Evolutionary conservation across 257 asterid species (phyloP).

Genomic region (Solanum chmielewskii): DNA sequence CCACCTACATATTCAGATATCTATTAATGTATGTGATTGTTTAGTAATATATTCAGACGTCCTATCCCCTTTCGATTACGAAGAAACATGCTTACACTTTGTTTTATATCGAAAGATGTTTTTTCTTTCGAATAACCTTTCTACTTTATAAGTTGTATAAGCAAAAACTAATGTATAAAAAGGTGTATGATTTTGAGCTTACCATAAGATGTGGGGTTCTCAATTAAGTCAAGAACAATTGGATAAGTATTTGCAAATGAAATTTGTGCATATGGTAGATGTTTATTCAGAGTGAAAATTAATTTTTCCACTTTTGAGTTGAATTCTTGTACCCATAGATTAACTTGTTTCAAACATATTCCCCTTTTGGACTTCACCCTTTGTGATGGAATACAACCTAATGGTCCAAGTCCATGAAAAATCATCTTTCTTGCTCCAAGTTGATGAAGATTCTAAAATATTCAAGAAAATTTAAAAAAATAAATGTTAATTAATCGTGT

Average conservation of each 20-base stretch:
- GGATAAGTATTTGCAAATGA: constrained; percentile 52
- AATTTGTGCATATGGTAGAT: constrained; percentile 47
- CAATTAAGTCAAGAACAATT: constrained; percentile 46
- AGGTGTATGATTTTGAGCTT: neutral
- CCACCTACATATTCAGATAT: rapidly evolving
- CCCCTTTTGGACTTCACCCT: constrained; percentile 45
- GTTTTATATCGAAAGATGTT: too few relatives aligned
- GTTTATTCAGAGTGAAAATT: constrained; percentile 24
- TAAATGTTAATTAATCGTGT: neutral
- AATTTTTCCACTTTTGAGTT: constrained; percentile 44
- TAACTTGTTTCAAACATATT: constrained; percentile 55
- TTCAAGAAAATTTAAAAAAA: neutral
- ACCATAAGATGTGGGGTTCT: constrained; percentile 60
- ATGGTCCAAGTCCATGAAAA: constrained; percentile 62
- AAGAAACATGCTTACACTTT: neutral
- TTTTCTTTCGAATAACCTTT: neutral
- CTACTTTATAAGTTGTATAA: neutral
- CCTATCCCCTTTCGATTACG: rapidly evolving
- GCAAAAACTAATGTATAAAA: neutral
- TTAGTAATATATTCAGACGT: too few relatives aligned
- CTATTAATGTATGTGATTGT: too few relatives aligned
- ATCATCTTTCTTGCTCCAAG: constrained; percentile 69
- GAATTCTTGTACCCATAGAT: constrained; percentile 50
- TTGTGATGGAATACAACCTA: constrained; percentile 83
- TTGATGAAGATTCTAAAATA: constrained; percentile 41